Conservation (phyloP, 805 yeast genomes). For the Metschnikowia sp. region DNA sequence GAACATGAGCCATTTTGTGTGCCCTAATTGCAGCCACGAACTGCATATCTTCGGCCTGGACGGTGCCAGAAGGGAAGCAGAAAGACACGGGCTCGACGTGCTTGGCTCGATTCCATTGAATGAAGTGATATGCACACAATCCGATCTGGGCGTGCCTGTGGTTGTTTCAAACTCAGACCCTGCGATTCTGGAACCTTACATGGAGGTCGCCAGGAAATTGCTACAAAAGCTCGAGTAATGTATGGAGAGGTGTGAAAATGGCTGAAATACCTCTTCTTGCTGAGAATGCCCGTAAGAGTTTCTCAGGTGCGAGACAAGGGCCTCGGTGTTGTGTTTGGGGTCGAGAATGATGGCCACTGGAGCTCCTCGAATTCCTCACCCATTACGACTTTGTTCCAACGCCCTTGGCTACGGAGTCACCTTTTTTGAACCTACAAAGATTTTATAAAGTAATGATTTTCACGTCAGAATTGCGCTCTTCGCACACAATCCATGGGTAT, state of each 20-base stretch:
- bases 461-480: too few relatives aligned
- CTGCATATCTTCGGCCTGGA: conserved; percentile 72
- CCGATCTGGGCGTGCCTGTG: conserved; percentile 67
- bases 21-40: conserved; percentile 74
- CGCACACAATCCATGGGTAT: too few relatives aligned
- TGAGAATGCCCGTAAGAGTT: too few relatives aligned
- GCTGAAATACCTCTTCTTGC: too few relatives aligned
- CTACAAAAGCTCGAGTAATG: conserved; percentile 12
- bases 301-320: too few relatives aligned
- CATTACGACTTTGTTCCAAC: too few relatives aligned
- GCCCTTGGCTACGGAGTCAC: too few relatives aligned
- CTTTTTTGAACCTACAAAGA: too few relatives aligned
- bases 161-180: conserved; percentile 43
- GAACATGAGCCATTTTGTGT: conserved; percentile 74
- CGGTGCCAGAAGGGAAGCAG: conserved; percentile 53
- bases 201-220: conserved; percentile 44
- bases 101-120: conserved; percentile 69
- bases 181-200: conserved; percentile 40
- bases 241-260: background rate
- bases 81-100: conserved; percentile 44
- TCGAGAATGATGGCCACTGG: too few relatives aligned
- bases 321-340: too few relatives aligned
- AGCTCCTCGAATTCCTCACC: too few relatives aligned
- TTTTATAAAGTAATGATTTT: too few relatives aligned
- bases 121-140: conserved; percentile 53